Evolutionary conservation across 768 basidiomycete genomes (phyloP).

Genomic region (Pisolithus microcarpus): DNA sequence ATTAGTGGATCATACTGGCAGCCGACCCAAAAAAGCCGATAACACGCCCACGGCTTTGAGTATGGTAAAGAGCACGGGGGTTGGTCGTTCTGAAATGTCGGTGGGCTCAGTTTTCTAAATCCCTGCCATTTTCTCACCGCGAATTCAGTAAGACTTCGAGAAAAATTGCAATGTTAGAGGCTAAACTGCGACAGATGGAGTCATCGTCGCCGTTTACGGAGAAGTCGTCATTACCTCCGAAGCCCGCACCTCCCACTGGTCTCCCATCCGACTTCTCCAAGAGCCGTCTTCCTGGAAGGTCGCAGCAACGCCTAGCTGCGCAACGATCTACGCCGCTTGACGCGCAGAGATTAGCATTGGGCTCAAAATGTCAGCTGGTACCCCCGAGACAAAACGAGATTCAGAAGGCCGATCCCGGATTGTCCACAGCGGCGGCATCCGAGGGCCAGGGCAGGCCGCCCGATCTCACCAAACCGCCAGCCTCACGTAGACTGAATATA

Average conservation of each 20-base stretch:
- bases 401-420: background rate
- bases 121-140: conserved; percentile 5
- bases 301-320: background rate
- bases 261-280: background rate
- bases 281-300: background rate
- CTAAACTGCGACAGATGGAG: conserved; percentile 82
- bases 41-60: conserved; percentile 79
- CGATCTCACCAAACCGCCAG: conserved; percentile 8
- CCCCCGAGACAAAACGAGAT: background rate
- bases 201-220: conserved; percentile 17
- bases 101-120: conserved; percentile 9
- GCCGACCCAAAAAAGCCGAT: conserved; percentile 43
- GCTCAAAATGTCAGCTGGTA: background rate
- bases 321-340: background rate
- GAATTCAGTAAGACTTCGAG: conserved; percentile 53
- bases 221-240: conserved; percentile 17
- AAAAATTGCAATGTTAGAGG: conserved; percentile 95
- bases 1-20: conserved; percentile 26
- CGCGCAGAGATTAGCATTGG: background rate
- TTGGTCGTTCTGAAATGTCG: conserved; percentile 43
- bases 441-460: conserved; percentile 8
- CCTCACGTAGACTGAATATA: conserved; percentile 21
- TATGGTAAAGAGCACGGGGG: conserved; percentile 67
- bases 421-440: background rate
- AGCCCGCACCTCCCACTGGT: conserved; percentile 7